Evolutionary conservation across 768 basidiomycete species (phyloP).

Genomic region (Pluteus cervinus): DNA sequence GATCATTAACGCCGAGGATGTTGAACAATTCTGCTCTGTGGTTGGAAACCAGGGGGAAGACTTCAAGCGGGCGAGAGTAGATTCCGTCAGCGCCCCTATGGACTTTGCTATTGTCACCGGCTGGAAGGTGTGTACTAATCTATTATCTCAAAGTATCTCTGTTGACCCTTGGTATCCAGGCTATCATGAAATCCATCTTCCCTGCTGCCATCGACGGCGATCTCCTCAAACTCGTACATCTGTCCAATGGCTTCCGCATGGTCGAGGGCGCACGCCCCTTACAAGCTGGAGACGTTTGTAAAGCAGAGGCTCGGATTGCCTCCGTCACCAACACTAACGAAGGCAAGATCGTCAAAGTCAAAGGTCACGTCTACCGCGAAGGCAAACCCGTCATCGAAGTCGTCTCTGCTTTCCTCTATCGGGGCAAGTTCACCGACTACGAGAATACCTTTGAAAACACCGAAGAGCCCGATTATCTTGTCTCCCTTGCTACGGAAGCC

Average conservation of each 20-base stretch:
- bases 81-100: slow-evolving; percentile 85
- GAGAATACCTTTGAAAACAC: slow-evolving; percentile 93
- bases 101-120: slow-evolving; percentile 98
- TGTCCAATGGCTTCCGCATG: slow-evolving; percentile 94
- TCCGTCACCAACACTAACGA: slow-evolving; percentile 87
- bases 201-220: slow-evolving; percentile 89
- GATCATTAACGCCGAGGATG: slow-evolving; percentile 63
- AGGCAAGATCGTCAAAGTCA: slow-evolving; percentile 91
- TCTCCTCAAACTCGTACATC: slow-evolving; percentile 90
- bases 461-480: slow-evolving; percentile 84
- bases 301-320: slow-evolving; percentile 80
- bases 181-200: slow-evolving; percentile 99
- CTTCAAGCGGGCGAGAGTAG: slow-evolving; percentile 75
- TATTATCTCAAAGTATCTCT: slow-evolving; percentile 3
- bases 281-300: slow-evolving; percentile 83
- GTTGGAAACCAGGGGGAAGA: slow-evolving; percentile 90
- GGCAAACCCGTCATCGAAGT: slow-evolving; percentile 87
- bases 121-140: slow-evolving; percentile 75
- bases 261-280: slow-evolving; percentile 73
- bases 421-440: slow-evolving; percentile 90
- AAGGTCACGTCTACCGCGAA: slow-evolving; percentile 74
- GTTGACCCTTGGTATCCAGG: slow-evolving; percentile 36
- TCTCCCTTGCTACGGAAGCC: slow-evolving; percentile 70
- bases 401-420: slow-evolving; percentile 92
- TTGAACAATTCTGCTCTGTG: slow-evolving; percentile 89